Percentiles rank a stretch among this genome's conserved stretches.
Evolutionary conservation across 768 basidiomycete species (phyloP).

Genomic region (Lactarius tabidus): DNA sequence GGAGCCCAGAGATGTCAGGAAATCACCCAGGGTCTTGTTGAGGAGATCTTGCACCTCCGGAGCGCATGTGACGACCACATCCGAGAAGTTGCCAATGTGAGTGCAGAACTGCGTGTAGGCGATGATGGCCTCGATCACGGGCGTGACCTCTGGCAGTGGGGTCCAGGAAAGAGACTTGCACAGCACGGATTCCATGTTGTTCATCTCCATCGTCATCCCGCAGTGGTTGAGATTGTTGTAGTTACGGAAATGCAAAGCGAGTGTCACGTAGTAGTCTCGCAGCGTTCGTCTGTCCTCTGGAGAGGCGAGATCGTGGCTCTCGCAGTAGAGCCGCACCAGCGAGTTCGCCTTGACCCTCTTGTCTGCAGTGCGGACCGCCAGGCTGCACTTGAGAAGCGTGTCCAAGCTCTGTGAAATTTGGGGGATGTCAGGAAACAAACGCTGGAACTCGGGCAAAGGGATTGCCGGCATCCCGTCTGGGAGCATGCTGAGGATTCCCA

Average conservation of each 20-base stretch:
- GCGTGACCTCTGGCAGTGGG: constrained; percentile 4
- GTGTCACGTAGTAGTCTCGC: constrained; percentile 15
- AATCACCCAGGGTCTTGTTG: constrained; percentile 9
- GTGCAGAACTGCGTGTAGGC: constrained; percentile 19
- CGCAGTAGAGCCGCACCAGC: constrained; percentile 18
- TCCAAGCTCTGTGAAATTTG: constrained; percentile 11
- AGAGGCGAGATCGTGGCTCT: not conserved
- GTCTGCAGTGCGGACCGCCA: constrained; percentile 10
- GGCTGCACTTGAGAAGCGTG: constrained; percentile 16
- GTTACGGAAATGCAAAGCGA: constrained; percentile 15
- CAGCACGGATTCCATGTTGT: constrained; percentile 18
- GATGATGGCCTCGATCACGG: constrained; percentile 13
- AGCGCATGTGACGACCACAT: constrained; percentile 5
- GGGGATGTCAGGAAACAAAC: constrained; percentile 6
- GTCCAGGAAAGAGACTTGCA: constrained; percentile 11
- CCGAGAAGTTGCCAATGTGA: constrained; percentile 16
- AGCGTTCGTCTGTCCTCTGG: constrained; percentile 1
- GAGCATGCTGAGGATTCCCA: constrained; percentile 17
- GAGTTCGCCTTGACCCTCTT: constrained; percentile 22
- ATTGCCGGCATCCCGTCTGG: constrained; percentile 11
- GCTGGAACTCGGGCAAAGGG: constrained; percentile 3
- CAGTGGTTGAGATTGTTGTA: constrained; percentile 7
- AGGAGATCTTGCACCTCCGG: not conserved
- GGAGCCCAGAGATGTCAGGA: constrained; percentile 3
- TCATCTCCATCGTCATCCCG: constrained; percentile 18